Percentiles rank a stretch among this genome's conserved stretches.
These are phyloP conservation scores for Hypoxylon sp. DNA, from an alignment of 2,329 filamentous ascomycete species.

Conservation along the genomic window DNA sequence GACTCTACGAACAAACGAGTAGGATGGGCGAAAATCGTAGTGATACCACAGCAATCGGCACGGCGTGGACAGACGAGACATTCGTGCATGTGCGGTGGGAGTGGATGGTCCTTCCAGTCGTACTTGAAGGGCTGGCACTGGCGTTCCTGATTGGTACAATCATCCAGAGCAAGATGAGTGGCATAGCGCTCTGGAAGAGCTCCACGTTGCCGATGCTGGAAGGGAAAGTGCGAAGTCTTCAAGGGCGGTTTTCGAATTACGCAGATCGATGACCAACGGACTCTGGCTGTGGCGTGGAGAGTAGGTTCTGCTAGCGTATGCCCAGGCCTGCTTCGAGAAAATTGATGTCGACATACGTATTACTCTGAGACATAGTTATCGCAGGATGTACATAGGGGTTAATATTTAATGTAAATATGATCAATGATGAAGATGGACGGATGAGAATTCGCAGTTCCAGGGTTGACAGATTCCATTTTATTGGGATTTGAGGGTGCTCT, in stretches of 20 bases:
- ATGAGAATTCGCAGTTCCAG: neutral
- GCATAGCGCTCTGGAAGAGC: slow-evolving; percentile 6
- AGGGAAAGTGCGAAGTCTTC: neutral
- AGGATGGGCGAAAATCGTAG: neutral
- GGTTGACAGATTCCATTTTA: too few species aligned
- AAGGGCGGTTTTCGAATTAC: neutral
- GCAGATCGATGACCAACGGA: neutral
- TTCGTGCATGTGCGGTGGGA: slow-evolving; percentile 2
- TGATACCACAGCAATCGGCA: neutral
- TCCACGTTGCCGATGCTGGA: slow-evolving; percentile 2
- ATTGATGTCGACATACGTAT: neutral
- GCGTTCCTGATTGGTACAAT: neutral
- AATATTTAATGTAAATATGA: neutral
- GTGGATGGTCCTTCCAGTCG: neutral
- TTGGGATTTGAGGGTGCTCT: too few species aligned
- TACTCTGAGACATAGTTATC: neutral
- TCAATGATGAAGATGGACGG: neutral
- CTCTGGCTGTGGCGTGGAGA: too few species aligned
- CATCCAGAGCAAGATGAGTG: slow-evolving; percentile 2
- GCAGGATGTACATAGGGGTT: neutral
- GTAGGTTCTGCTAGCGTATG: neutral
- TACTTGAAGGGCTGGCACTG: neutral
- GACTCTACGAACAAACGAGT: neutral
- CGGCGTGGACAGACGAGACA: neutral
- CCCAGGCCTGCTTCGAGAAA: neutral